phyloP scores from a whole-genome alignment of 768 basidiomycete genomes.

The Scleroderma citrinum region DNA sequence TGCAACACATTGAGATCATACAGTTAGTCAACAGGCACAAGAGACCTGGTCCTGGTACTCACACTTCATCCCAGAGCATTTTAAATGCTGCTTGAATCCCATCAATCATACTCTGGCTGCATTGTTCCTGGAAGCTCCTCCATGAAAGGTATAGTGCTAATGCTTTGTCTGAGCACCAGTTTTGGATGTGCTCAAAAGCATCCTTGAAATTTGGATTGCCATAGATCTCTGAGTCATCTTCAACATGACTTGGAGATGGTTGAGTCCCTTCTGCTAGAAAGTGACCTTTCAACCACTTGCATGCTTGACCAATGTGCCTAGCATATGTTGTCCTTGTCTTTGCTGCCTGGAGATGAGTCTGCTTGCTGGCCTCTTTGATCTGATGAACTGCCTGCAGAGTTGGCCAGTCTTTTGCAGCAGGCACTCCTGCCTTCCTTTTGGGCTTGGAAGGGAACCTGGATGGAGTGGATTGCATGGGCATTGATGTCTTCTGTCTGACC shows the following conservation, averaged over 20 bases:
- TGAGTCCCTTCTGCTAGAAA: background rate
- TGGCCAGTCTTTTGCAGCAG: background rate
- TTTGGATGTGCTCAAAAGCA: background rate
- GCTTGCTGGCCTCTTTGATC: background rate
- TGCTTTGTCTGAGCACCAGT: background rate
- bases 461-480: background rate
- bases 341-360: background rate
- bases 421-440: background rate
- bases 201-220: background rate
- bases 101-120: background rate
- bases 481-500: too few species aligned
- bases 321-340: background rate
- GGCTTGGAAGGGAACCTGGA: background rate
- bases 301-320: background rate
- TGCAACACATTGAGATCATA: background rate
- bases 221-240: background rate
- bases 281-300: background rate
- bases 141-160: slow-evolving; percentile 1
- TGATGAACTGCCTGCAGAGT: background rate
- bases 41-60: background rate
- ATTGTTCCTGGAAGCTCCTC: background rate
- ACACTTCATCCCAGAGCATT: background rate
- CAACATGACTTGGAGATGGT: background rate
- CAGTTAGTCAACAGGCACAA: background rate
- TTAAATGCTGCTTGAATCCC: background rate